A percentile compares a stretch with the other conserved stretches of the same genome.
Evolutionary conservation across 257 asterid genomes (phyloP).

Genomic region (Petrea volubilis): DNA sequence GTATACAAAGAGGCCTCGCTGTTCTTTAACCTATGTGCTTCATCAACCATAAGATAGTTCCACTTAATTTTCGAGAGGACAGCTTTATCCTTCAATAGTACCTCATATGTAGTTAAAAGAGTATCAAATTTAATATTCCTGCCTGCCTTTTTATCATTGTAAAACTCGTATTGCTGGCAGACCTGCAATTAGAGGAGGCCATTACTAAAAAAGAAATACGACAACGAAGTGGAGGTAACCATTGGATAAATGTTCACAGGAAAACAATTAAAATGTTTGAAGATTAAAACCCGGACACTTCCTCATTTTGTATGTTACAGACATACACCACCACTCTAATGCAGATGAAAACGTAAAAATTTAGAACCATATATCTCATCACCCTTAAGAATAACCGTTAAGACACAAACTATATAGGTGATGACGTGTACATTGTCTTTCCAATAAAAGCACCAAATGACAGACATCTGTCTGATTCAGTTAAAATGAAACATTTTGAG

Average conservation of each 20-base stretch:
- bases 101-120: slow-evolving; percentile 95
- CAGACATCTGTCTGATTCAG: background rate
- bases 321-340: background rate
- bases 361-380: background rate
- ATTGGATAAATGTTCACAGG: slow-evolving; percentile 12
- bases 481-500: background rate
- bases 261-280: background rate
- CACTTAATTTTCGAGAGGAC: slow-evolving; percentile 95
- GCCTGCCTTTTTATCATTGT: slow-evolving; percentile 70
- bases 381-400: background rate
- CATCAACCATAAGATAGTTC: slow-evolving; percentile 99
- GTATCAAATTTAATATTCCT: slow-evolving; percentile 80
- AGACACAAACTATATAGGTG: background rate
- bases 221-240: background rate
- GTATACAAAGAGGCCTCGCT: slow-evolving; percentile 96
- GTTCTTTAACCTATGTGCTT: slow-evolving; percentile 96
- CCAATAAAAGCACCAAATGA: background rate
- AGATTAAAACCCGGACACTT: background rate
- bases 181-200: slow-evolving; percentile 55
- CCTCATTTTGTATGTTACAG: background rate
- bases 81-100: slow-evolving; percentile 81
- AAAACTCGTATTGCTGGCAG: slow-evolving; percentile 92
- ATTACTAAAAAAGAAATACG: background rate
- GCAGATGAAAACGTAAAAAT: slow-evolving; percentile 2
- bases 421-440: background rate